Evolutionary conservation across 2,329 filamentous ascomycete species (phyloP).

Genomic region (Hymenoscyphus albidus): DNA sequence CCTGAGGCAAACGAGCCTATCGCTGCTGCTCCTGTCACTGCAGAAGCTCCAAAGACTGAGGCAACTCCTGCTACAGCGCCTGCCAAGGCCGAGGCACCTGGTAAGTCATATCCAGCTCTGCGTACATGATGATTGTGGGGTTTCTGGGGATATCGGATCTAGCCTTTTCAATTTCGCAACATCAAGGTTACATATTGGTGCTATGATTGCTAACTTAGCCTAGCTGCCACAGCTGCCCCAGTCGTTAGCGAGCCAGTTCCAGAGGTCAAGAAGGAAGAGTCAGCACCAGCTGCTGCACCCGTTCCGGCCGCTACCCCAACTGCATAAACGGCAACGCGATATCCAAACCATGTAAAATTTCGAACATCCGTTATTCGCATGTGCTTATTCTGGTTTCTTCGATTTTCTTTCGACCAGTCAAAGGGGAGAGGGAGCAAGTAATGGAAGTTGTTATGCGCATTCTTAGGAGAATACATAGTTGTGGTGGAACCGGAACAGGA

Average conservation of each 20-base stretch:
- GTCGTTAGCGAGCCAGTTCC: constrained; percentile 10
- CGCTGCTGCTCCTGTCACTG: constrained; percentile 3
- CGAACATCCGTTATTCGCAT: constrained; percentile 13
- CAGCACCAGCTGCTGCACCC: constrained; percentile 7
- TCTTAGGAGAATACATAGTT: constrained; percentile 5
- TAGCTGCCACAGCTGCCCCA: constrained; percentile 18
- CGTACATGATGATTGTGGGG: background rate
- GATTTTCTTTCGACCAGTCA: constrained; percentile 15
- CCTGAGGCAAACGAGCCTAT: constrained; percentile 16
- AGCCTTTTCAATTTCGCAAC: background rate
- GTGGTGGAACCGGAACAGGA: constrained; percentile 17
- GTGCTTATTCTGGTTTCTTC: constrained; percentile 1
- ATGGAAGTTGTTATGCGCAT: constrained; percentile 27
- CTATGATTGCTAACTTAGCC: constrained; percentile 4
- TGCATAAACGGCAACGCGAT: constrained; percentile 19
- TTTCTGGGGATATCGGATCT: background rate
- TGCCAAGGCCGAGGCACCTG: constrained; percentile 19
- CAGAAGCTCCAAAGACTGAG: constrained; percentile 1
- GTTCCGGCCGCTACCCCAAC: constrained; percentile 12
- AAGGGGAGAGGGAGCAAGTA: constrained; percentile 22
- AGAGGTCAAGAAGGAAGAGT: constrained; percentile 15
- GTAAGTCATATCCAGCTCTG: constrained; percentile 6
- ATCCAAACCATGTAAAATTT: background rate
- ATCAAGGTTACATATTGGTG: background rate
- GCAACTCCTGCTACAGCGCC: constrained; percentile 17